These are phyloP conservation scores for Russula emetica DNA, from an alignment of 768 basidiomycete genomes.

Conservation along the genomic window DNA sequence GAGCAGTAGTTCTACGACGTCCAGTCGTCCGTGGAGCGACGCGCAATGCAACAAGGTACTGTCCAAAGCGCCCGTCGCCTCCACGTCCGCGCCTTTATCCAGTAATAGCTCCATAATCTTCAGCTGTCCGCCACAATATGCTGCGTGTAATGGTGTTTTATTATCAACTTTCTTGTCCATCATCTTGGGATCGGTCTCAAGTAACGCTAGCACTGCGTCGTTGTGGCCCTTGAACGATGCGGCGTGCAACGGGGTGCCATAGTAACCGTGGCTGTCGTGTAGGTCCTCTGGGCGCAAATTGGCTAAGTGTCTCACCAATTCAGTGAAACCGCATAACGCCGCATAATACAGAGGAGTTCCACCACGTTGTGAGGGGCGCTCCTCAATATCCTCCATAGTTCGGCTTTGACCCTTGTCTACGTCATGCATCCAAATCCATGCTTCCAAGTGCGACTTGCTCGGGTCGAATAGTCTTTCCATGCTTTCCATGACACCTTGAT, in stretches of 20 bases:
- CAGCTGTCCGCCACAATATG: neutral
- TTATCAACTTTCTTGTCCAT: neutral
- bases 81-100: neutral
- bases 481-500: neutral
- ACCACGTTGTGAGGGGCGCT: neutral
- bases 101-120: neutral
- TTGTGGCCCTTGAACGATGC: neutral
- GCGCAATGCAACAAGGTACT: neutral
- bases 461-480: neutral
- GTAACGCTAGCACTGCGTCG: neutral
- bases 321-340: neutral
- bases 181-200: neutral
- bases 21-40: neutral
- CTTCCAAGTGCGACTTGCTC: neutral
- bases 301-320: neutral
- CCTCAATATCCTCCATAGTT: neutral
- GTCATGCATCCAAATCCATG: neutral
- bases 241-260: neutral
- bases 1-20: neutral
- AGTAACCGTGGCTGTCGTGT: neutral
- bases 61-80: neutral
- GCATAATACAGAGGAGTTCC: conserved; percentile 3
- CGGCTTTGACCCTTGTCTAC: neutral
- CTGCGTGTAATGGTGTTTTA: neutral
- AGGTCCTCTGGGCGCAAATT: neutral